phyloP scores from a whole-genome alignment of 495 filamentous ascomycete genomes.

The Xylaria telfairii region DNA sequence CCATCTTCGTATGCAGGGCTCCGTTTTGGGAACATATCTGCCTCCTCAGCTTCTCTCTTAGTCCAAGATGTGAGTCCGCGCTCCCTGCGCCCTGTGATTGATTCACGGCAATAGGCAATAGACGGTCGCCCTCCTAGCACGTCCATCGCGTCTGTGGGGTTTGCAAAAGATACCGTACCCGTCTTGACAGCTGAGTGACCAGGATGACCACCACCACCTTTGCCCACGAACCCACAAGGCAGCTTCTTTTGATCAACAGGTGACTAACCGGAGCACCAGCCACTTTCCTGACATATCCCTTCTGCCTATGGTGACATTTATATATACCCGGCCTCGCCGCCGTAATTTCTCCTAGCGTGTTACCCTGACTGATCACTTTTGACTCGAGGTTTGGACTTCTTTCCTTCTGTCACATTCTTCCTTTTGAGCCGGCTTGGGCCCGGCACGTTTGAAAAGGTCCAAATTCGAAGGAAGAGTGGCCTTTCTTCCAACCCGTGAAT shows the following conservation, averaged over 20 bases:
- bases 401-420: conserved; percentile 24
- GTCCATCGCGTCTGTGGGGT: conserved; percentile 25
- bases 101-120: conserved; percentile 27
- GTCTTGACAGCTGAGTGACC: conserved; percentile 26
- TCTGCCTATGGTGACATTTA: conserved; percentile 26
- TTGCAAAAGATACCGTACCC: conserved; percentile 15
- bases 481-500: conserved; percentile 9
- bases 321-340: conserved; percentile 31
- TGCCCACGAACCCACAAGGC: conserved; percentile 35
- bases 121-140: conserved; percentile 24
- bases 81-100: conserved; percentile 35
- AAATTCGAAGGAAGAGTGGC: conserved; percentile 24
- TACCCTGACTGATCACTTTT: conserved; percentile 21
- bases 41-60: background rate
- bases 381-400: conserved; percentile 32
- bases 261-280: conserved; percentile 36
- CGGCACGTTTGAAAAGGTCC: conserved; percentile 33
- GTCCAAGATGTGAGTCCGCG: conserved; percentile 29
- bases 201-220: conserved; percentile 39
- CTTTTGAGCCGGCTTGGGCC: conserved; percentile 38
- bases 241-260: conserved; percentile 33
- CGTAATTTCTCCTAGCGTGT: background rate
- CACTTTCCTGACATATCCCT: conserved; percentile 30
- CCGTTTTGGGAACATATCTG: conserved; percentile 32
- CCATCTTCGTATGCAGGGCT: conserved; percentile 37